phyloP scores from a whole-genome alignment of 768 basidiomycete genomes.

The Hericium rajendrae region DNA sequence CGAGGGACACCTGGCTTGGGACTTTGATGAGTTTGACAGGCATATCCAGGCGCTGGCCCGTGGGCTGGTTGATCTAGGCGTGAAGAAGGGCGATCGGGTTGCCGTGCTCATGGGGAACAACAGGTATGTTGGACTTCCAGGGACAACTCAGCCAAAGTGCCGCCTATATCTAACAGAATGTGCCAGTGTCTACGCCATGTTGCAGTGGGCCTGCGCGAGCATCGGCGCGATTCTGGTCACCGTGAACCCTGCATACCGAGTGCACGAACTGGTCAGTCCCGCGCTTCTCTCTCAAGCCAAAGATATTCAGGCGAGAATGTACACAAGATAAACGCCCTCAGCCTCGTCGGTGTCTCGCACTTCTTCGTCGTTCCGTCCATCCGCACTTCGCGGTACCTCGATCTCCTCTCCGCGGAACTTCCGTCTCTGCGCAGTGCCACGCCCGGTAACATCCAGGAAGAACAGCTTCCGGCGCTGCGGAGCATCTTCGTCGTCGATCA shows the following conservation, averaged over 20 bases:
- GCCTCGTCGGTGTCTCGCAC: conserved; percentile 56
- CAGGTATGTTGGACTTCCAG: conserved; percentile 37
- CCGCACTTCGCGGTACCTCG: conserved; percentile 54
- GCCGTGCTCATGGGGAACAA: conserved; percentile 81
- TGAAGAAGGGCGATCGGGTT: conserved; percentile 67
- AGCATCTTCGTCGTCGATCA: conserved; percentile 65
- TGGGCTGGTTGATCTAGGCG: conserved; percentile 60
- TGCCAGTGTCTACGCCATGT: conserved; percentile 60
- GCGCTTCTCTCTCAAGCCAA: too few relatives aligned
- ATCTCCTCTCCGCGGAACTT: conserved; percentile 46
- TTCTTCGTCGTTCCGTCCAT: conserved; percentile 66
- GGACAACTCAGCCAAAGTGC: too few relatives aligned
- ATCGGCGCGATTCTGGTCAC: conserved; percentile 80
- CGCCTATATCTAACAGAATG: neutral
- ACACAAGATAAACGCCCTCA: conserved; percentile 32
- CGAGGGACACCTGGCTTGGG: conserved; percentile 54
- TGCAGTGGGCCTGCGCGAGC: conserved; percentile 80
- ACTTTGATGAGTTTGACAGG: conserved; percentile 57
- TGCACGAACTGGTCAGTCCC: conserved; percentile 53
- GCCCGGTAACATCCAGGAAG: conserved; percentile 49
- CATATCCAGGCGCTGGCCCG: conserved; percentile 61
- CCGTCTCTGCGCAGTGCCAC: conserved; percentile 40
- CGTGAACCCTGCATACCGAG: conserved; percentile 72
- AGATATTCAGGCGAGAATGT: too few relatives aligned
- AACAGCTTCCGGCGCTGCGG: conserved; percentile 50